Percentiles rank a stretch among this genome's conserved stretches.
Evolutionary conservation across 2,329 filamentous ascomycete genomes (phyloP).

Genomic region (Didymellaceae sp.): DNA sequence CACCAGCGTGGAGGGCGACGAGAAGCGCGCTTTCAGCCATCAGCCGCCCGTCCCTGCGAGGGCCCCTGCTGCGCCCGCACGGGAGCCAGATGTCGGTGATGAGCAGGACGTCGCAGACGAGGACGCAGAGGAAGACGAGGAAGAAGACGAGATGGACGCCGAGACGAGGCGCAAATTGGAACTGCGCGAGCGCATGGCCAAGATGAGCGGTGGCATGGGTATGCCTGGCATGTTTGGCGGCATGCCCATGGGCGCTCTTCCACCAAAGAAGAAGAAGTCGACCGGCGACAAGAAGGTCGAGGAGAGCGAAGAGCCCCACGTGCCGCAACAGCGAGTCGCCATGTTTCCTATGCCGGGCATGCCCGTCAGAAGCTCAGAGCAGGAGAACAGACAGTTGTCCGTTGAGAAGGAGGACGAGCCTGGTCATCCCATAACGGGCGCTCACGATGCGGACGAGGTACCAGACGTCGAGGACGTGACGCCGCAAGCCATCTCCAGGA

Average conservation of each 20-base stretch:
- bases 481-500: conserved; percentile 50
- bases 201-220: conserved; percentile 97
- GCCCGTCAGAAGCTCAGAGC: conserved; percentile 58
- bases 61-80: conserved; percentile 49
- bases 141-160: conserved; percentile 85
- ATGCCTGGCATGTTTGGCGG: conserved; percentile 91
- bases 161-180: conserved; percentile 86
- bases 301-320: conserved; percentile 39
- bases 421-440: conserved; percentile 50
- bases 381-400: conserved; percentile 50
- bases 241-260: conserved; percentile 64
- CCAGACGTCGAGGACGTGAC: conserved; percentile 61
- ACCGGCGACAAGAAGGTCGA: conserved; percentile 45
- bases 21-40: conserved; percentile 58
- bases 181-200: conserved; percentile 92
- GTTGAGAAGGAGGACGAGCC: conserved; percentile 62
- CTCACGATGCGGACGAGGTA: conserved; percentile 54
- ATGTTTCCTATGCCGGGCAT: conserved; percentile 75
- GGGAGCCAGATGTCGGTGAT: conserved; percentile 56
- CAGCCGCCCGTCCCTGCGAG: conserved; percentile 25
- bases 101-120: conserved; percentile 59
- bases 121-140: conserved; percentile 68
- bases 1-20: conserved; percentile 77
- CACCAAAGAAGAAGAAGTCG: conserved; percentile 59
- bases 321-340: conserved; percentile 54